phyloP scores from a whole-genome alignment of 805 yeast species.

The Metschnikowia amazonensis region DNA sequence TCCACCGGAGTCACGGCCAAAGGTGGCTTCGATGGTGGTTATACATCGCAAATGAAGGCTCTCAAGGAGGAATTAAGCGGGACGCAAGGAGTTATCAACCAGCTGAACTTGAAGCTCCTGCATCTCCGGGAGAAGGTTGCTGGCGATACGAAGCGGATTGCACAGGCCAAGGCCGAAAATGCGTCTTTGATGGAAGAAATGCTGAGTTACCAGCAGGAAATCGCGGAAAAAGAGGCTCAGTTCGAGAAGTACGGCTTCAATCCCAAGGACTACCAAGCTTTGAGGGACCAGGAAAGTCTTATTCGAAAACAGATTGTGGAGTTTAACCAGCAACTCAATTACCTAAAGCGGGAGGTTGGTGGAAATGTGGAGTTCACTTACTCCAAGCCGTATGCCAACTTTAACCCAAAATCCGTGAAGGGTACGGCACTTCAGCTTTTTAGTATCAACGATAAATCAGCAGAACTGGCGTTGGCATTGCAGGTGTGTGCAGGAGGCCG shows the following conservation, averaged over 20 bases:
- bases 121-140: slow-evolving; percentile 53
- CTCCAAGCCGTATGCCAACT: slow-evolving; percentile 57
- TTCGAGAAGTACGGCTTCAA: slow-evolving; percentile 57
- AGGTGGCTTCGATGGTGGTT: slow-evolving; percentile 75
- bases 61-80: slow-evolving; percentile 55
- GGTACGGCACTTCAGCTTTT: slow-evolving; percentile 91
- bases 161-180: slow-evolving; percentile 51
- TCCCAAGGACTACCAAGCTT: slow-evolving; percentile 38
- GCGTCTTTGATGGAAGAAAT: slow-evolving; percentile 41
- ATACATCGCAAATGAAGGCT: slow-evolving; percentile 63
- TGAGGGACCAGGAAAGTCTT: slow-evolving; percentile 44
- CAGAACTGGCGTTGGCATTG: slow-evolving; percentile 70
- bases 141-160: slow-evolving; percentile 46
- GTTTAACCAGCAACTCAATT: slow-evolving; percentile 47
- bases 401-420: slow-evolving; percentile 60
- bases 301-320: slow-evolving; percentile 19
- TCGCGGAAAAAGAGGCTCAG: slow-evolving; percentile 36
- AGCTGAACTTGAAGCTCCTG: slow-evolving; percentile 53
- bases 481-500: slow-evolving; percentile 95
- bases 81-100: slow-evolving; percentile 53
- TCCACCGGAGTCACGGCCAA: slow-evolving; percentile 87
- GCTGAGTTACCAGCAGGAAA: slow-evolving; percentile 36
- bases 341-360: slow-evolving; percentile 59
- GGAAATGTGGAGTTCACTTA: slow-evolving; percentile 69
- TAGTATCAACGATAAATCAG: slow-evolving; percentile 51